Base-by-base conservation (phyloP, 495 filamentous ascomycete species). In the Chaetomium cochliodes region DNA sequence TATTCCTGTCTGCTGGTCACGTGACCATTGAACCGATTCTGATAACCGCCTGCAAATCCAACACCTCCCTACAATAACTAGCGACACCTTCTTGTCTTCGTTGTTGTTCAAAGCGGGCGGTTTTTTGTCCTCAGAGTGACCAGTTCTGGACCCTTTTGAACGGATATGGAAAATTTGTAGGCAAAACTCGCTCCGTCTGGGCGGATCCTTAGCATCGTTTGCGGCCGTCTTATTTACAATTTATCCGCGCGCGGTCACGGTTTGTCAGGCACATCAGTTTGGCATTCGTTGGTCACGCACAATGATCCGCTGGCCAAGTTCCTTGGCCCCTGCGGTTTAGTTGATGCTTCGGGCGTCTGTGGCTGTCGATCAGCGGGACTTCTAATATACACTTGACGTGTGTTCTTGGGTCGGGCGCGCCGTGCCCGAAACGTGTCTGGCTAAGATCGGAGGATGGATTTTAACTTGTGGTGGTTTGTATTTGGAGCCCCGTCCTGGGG, bases 231-330 rank as follows among this genome's bases (percentile, higher is more conserved):
- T 37, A 8, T 16, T 44, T 16, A 18, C 41, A 18, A 9, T 55
- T 55, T 55, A 55, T 18, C 52, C 52, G 52, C 52, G 52, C 28
- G 52, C 7, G 28, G 52, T 11, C 8, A 20, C 5, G 28, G 51
- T 54, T 44, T 44, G 41, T 18, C 41, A 44, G 41, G 41, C 8
- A 37, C 5, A 8, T 37, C 8, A 6, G 33, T 3, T 11, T 6
- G 33, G 33, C 33, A 37, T 37, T 37, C 8, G 33, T 44, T 41
- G 13, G 52, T 39, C 20, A 15, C 13, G 39, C 33, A 41, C 33
- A 41, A 56, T 56, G 33, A 41, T 33, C 30, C 30, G 28, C 30
- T 15, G 53, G 53, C 53, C 53, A 56, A 56, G 53, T 30, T 37
- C 5, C 18, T 56, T 56, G 53, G 53, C 53, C 13, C 37, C n/a